Conservation (phyloP, 495 filamentous ascomycete genomes). For the Podospora comata region DNA sequence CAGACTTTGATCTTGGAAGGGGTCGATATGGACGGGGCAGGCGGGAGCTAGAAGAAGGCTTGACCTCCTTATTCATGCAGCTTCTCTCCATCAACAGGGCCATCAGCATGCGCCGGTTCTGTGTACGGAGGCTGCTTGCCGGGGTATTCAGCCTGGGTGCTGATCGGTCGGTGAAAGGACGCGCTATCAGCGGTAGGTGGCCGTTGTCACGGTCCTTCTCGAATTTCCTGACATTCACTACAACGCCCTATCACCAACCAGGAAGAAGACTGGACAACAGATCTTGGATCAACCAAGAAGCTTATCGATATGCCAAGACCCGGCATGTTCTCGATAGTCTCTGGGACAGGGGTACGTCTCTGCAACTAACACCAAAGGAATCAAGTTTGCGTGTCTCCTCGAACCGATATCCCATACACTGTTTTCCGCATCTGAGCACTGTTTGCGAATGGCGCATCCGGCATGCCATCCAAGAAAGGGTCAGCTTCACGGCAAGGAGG, state of each 20-base stretch:
- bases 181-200: background rate
- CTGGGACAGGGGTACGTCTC: background rate
- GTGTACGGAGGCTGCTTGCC: background rate
- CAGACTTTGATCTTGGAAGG: background rate
- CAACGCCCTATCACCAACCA: background rate
- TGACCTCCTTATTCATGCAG: background rate
- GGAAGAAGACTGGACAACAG: background rate
- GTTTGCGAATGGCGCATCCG: background rate
- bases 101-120: background rate
- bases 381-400: background rate
- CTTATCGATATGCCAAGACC: conserved; percentile 9
- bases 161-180: background rate
- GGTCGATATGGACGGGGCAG: background rate
- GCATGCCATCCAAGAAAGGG: background rate
- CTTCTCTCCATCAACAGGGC: background rate
- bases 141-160: background rate
- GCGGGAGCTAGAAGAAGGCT: background rate
- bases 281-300: conserved; percentile 6
- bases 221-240: conserved; percentile 3
- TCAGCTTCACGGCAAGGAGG: background rate
- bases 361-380: background rate
- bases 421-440: too few relatives aligned
- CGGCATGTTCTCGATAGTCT: background rate
- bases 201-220: background rate
- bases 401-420: background rate